Evolutionary conservation across 441 rosid genomes (phyloP), one percentile per base, ranked within the genome.

Genomic region (Geranium incanum): DNA sequence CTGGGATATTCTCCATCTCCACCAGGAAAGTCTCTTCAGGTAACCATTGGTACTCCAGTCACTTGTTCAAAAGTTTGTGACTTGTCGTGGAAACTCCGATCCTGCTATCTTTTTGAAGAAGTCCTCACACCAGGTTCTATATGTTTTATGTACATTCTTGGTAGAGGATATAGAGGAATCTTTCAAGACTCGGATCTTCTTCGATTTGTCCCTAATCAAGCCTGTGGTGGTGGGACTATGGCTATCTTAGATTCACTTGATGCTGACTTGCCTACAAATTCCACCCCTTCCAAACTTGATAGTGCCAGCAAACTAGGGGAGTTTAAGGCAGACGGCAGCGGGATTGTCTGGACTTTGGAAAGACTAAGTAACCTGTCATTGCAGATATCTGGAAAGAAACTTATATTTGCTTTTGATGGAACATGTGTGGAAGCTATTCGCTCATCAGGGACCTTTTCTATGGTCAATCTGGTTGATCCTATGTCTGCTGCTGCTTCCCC

Each of bases 151-250:
- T 92, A 94, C 82, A 86, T 96, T 80, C 99, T 96, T 80, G 99
- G 99, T 75, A 89, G 95, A 84, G 98, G 97, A 77, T 94, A 96
- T 80, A 92, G 89, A 84, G 99, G 99, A 74, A 94, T 96, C 63
- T 94, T 89, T 82, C 99, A 94, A 80, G 99, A 96, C 76, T 80
- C 99, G 1, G 91, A 94, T 78, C 94, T 96, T 80, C 88, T 92
- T 50, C 95, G 91, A 64, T 94, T 96, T 88, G 99, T 96, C 23
- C 99, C 99, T 69, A 88, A 88, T 81, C 99, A 96, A 85, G 99
- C 99, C 73, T 96, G 99, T 84, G 97, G 97, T 75, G 99, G 99
- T 78, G 99, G 94, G 70, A 92, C 94, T 84, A 90, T 96, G 99
- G 99, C 99, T 65, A 96, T 94, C 82, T 82, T 96, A 77, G 99